Evolutionary conservation across 768 basidiomycete genomes (phyloP), one percentile per base, ranked within the genome.

Genomic region (Crepidotus variabilis): DNA sequence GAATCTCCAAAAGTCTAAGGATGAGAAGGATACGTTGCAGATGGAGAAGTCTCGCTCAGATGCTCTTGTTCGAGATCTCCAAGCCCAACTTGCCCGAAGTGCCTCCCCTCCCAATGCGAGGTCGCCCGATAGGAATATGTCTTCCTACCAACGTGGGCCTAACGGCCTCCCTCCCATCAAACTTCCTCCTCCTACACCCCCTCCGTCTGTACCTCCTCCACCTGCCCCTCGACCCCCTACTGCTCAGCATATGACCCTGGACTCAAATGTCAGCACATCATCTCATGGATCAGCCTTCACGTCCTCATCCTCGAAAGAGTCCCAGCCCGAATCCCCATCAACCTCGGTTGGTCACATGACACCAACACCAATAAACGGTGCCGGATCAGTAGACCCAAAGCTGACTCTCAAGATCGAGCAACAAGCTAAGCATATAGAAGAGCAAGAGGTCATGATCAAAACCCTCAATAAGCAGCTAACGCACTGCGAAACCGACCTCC

Each of bases 401-500:
- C 56, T 81, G 5, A 61, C 72, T 1, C 74, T 71, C 45, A 84
- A 82, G 64, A 63, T 94, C 7, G 90, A 91, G 64, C 84, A 89
- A 58, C 90, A 90, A 69, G 70, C 81, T 18, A 89, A 87, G 64
- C 85, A 82, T 47, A 73, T 94, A 35, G 89, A 85, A 11, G 93
- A 95, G 75, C 89, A 92, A 67, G 89, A 92, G 62, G 83, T 79
- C 51, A 94, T 93, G 88, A 92, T 96, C 75, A 90, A 92, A 72
- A 94, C 90, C 21, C 81, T 97, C 59, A 94, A 94, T 72, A 94
- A 96, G 70, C 93, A 94, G 70, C 69, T 97, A 49, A 86, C 85
- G n/a, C 94, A 96, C 69, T 94, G 92, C 66, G 94, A 97, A 72
- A 83, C 81, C 59, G 94, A 97, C 71, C 76, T 95, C 60, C 90